These are phyloP conservation scores for Candida namnaoensis DNA, from an alignment of 805 yeast genomes.

Conservation along the genomic window DNA sequence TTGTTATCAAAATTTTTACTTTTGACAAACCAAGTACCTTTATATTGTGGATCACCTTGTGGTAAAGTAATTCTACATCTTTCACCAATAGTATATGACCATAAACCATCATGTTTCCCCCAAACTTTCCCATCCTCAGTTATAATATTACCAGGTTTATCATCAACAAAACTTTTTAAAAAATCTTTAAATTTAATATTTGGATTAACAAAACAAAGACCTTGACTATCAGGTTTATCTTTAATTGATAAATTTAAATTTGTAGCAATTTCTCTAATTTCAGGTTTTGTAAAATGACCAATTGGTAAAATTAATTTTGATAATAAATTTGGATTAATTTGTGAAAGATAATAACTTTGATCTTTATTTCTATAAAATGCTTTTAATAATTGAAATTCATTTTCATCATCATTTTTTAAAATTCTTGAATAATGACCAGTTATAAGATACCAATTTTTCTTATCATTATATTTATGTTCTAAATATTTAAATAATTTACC, in stretches of 20 bases:
- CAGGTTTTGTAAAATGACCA: conserved; percentile 69
- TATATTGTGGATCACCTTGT: conserved; percentile 68
- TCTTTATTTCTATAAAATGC: conserved; percentile 61
- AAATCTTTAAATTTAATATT: conserved; percentile 60
- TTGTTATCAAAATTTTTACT: conserved; percentile 58
- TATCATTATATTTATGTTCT: conserved; percentile 22
- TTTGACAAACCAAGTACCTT: conserved; percentile 83
- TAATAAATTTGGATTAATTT: conserved; percentile 40
- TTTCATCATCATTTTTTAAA: conserved; percentile 22
- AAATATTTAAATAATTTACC: conserved; percentile 64
- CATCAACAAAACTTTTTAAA: conserved; percentile 62
- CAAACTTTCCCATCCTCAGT: conserved; percentile 66
- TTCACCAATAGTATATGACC: conserved; percentile 97
- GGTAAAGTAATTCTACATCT: conserved; percentile 76
- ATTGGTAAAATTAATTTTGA: conserved; percentile 63
- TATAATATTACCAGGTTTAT: conserved; percentile 72
- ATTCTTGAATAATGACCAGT: conserved; percentile 78
- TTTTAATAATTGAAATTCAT: conserved; percentile 40
- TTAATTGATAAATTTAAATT: conserved; percentile 48
- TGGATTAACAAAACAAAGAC: conserved; percentile 82
- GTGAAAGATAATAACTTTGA: conserved; percentile 85
- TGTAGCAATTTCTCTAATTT: conserved; percentile 63
- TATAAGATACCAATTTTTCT: conserved; percentile 67
- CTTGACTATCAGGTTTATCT: conserved; percentile 87
- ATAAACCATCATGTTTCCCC: conserved; percentile 80